Percentiles rank a stretch among this genome's conserved stretches.
Conservation (phyloP, 306 rosid genomes). For the Cucumis melo region DNA sequence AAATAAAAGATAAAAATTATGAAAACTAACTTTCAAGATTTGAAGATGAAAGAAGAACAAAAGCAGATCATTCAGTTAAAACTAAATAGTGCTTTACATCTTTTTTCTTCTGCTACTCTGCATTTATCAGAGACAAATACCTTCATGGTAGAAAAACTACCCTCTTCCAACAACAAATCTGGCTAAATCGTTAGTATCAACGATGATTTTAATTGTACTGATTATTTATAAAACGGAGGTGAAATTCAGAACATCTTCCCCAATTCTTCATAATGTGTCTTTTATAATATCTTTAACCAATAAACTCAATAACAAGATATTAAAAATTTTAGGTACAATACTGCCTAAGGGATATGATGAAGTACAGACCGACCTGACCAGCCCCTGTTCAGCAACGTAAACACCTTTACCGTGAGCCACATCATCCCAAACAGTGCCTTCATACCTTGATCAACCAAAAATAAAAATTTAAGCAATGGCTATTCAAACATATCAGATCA, state of each 20-base stretch:
- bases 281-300: background rate
- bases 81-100: background rate
- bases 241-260: background rate
- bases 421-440: constrained; percentile 98
- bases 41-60: background rate
- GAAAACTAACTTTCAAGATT: background rate
- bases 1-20: background rate
- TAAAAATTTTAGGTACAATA: background rate
- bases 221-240: background rate
- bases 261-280: background rate
- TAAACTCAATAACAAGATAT: background rate
- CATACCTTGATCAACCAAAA: constrained; percentile 42
- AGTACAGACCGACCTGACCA: constrained; percentile 58
- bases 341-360: background rate
- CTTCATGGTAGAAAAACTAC: background rate
- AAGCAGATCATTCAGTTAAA: background rate
- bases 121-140: background rate
- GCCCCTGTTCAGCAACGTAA: constrained; percentile 40
- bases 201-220: background rate
- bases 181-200: background rate
- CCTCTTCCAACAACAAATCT: background rate
- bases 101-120: background rate
- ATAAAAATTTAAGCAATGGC: background rate
- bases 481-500: background rate
- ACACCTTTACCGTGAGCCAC: constrained; percentile 94